Evolutionary conservation across 1,139 yeast genomes (phyloP).

Genomic region (Geotrichum fermentans): DNA sequence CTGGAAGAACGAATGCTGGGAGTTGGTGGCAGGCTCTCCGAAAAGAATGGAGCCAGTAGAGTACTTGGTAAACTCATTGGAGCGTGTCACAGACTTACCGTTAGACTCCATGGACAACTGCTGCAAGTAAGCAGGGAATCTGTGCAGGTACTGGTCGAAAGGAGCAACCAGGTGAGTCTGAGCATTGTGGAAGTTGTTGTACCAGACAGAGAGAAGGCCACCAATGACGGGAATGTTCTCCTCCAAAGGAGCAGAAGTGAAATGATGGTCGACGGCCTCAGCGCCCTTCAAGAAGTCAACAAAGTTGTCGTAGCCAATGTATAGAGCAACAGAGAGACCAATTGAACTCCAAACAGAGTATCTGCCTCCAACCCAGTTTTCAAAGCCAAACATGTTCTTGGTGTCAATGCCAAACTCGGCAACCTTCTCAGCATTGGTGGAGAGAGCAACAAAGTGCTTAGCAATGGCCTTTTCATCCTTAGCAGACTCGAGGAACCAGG

Average conservation of each 20-base stretch:
- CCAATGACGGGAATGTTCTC: constrained; percentile 90
- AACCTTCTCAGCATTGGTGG: constrained; percentile 89
- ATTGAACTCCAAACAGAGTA: constrained; percentile 99
- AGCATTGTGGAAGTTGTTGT: constrained; percentile 95
- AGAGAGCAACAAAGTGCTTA: constrained; percentile 93
- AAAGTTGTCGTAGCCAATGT: constrained; percentile 92
- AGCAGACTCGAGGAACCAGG: constrained; percentile 80
- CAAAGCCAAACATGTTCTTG: constrained; percentile 96
- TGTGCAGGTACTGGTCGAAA: constrained; percentile 95
- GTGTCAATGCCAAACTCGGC: constrained; percentile 94
- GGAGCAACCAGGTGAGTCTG: constrained; percentile 98
- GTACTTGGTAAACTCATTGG: constrained; percentile 83
- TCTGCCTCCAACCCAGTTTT: constrained; percentile 98
- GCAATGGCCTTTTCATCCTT: constrained; percentile 71
- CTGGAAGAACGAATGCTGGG: constrained; percentile 99
- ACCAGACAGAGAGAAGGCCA: constrained; percentile 93
- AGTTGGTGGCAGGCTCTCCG: constrained; percentile 98
- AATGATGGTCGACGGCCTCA: constrained; percentile 92
- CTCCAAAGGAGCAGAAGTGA: constrained; percentile 75
- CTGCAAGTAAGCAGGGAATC: constrained; percentile 98
- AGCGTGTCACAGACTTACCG: constrained; percentile 95
- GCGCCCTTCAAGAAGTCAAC: constrained; percentile 92
- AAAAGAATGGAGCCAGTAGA: constrained; percentile 93
- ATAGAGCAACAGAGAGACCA: constrained; percentile 90
- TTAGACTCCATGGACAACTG: constrained; percentile 98